Evolutionary conservation across 1,139 yeast species (phyloP).

Genomic region (Kodamaea fungicola): DNA sequence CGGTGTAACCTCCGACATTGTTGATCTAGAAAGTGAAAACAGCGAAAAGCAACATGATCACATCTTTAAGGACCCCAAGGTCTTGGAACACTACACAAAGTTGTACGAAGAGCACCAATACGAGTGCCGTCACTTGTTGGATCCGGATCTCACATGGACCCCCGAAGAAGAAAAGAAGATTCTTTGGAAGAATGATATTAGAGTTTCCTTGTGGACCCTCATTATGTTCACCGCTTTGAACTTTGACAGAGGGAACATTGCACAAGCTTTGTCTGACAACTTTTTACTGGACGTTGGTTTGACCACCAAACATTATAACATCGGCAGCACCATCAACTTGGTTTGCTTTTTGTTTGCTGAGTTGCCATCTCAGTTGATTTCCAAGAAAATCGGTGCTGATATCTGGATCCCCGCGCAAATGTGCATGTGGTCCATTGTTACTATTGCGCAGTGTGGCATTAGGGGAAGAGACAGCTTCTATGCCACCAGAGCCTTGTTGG

Average conservation of each 20-base stretch:
- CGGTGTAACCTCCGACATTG: neutral
- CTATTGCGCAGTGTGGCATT: conserved; percentile 43
- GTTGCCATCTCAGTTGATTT: conserved; percentile 52
- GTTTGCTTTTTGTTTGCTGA: conserved; percentile 49
- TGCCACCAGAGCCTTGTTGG: conserved; percentile 26
- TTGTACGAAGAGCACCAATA: conserved; percentile 41
- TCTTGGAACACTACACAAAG: conserved; percentile 37
- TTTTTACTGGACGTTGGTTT: conserved; percentile 41
- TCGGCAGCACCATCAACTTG: conserved; percentile 44
- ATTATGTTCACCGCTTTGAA: conserved; percentile 50
- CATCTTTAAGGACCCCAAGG: conserved; percentile 30
- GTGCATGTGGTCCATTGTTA: conserved; percentile 48
- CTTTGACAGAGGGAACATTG: conserved; percentile 48
- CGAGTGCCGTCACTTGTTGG: conserved; percentile 44
- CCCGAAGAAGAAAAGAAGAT: conserved; percentile 39
- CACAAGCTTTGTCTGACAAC: conserved; percentile 50
- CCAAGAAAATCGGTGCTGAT: conserved; percentile 53
- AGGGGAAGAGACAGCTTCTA: conserved; percentile 23
- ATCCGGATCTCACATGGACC: conserved; percentile 46
- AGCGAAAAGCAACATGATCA: conserved; percentile 8
- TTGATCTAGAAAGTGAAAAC: conserved; percentile 5
- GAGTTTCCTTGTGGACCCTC: conserved; percentile 47
- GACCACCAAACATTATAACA: conserved; percentile 46
- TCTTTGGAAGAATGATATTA: conserved; percentile 39
- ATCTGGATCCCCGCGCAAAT: conserved; percentile 53